Base-by-base conservation (phyloP, 768 basidiomycete genomes). In the Trametopsis cervina region DNA sequence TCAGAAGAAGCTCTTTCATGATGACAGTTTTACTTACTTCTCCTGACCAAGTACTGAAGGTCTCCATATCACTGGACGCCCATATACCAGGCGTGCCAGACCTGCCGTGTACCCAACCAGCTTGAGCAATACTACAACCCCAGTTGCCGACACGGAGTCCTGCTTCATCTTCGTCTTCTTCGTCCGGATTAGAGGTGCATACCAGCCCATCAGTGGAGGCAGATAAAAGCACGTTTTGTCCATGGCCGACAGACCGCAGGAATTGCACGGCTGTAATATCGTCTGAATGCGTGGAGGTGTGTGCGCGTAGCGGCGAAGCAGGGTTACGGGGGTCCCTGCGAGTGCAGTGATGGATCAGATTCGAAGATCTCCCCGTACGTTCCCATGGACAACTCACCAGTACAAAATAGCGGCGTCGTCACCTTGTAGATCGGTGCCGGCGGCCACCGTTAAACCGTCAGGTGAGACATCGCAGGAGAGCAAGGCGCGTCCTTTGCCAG, bases 1-100 rank as follows among this genome's bases (percentile, higher is more conserved):
- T n/a, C n/a, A n/a, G 25, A 47, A 33, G 11, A 43, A 21, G 21
- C 11, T 42, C 47, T 40, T 6, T 10, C 49, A 20, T 5, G 33
- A 52, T 24, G 40, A 47, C 42, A 37, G 9, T 13, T 4, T 20
- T 5, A 51, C 63, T 24, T 50, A 84, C 88, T 66, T 90, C 85
- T 40, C 65, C 65, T 22, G 82, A 77, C 94, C 92, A 97, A 12
- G 78, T 73, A 47, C 86, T 85, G 55, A 94, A 86, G 0, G 88
- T 91, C 64, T 97, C 92, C 93, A 96, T 96, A 66, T 96, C 94
- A 54, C 89, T 93, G 10, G 80, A 76, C 20, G 84, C 85, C 91
- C 92, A 96, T 6, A 92, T 70, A 40, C 63, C 67, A 24, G 67
- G 66, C 13, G 53, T 59, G 4, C 64, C 61, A 20, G 60, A 47